phyloP scores from a whole-genome alignment of 192 early-diverging fungal genomes.

The Allomyces macrogynus region DNA sequence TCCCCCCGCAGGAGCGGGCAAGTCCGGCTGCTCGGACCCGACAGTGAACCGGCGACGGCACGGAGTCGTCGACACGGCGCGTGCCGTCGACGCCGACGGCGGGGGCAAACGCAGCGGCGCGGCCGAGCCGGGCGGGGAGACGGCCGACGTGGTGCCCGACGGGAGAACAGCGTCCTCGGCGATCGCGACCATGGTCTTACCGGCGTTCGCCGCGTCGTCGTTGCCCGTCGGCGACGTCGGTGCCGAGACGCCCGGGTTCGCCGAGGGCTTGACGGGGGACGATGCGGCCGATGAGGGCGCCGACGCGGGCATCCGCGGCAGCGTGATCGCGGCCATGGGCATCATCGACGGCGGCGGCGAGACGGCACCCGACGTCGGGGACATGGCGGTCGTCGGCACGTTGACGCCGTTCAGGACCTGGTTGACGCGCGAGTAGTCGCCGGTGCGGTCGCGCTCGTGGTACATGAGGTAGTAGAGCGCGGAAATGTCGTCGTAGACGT shows the following conservation, averaged over 20 bases:
- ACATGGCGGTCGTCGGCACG: background rate
- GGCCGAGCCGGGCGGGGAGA: constrained; percentile 6
- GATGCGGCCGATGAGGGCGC: background rate
- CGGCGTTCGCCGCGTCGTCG: background rate
- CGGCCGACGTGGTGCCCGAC: background rate
- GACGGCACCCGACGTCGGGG: background rate
- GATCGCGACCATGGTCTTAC: background rate
- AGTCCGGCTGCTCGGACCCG: constrained; percentile 11
- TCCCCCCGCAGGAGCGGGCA: background rate
- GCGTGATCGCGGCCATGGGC: constrained; percentile 1
- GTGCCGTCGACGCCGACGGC: constrained; percentile 4
- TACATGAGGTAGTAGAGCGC: constrained; percentile 41
- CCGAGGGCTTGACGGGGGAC: background rate
- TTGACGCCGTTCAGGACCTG: background rate
- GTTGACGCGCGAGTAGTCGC: constrained; percentile 1
- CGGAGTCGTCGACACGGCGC: constrained; percentile 1
- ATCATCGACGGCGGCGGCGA: background rate
- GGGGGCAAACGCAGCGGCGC: constrained; percentile 2
- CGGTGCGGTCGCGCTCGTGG: constrained; percentile 16
- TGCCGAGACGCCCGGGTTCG: background rate
- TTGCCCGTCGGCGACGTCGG: background rate
- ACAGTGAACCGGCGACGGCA: constrained; percentile 19
- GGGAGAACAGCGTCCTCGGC: constrained; percentile 2
- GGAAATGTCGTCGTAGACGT: constrained; percentile 33
- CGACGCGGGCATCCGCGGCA: constrained; percentile 4